phyloP scores from a whole-genome alignment of 2,329 filamentous ascomycete species.

The Drechslerella dactyloides region DNA sequence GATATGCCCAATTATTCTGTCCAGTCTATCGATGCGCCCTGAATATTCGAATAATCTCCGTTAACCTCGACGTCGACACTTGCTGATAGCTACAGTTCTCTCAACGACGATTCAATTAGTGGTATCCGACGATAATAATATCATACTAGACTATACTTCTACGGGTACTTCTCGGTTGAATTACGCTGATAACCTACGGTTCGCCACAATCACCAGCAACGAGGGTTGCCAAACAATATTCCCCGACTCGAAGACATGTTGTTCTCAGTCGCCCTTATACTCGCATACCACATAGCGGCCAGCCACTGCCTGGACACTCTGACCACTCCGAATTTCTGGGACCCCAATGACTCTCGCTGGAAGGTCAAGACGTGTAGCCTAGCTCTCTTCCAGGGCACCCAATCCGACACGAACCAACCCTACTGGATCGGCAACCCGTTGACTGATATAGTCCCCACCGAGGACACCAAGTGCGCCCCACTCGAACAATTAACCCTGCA shows the following conservation, averaged over 20 bases:
- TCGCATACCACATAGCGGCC: background rate
- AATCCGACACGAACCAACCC: constrained; percentile 3
- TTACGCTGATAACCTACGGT: too few species aligned
- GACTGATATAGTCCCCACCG: background rate
- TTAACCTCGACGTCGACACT: too few species aligned
- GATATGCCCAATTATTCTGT: too few species aligned
- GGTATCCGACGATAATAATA: too few species aligned
- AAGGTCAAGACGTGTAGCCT: background rate
- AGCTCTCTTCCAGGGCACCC: background rate
- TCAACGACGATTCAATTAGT: too few species aligned
- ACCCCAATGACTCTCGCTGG: background rate
- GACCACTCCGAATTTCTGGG: background rate
- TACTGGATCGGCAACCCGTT: constrained; percentile 4
- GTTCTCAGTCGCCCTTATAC: background rate
- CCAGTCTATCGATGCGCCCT: too few species aligned
- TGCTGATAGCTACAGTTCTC: too few species aligned
- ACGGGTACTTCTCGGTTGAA: too few species aligned
- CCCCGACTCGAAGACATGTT: background rate
- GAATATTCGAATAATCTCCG: too few species aligned
- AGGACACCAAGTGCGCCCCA: background rate
- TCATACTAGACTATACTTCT: too few species aligned
- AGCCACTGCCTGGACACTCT: background rate
- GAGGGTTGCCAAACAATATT: too few species aligned
- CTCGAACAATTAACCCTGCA: background rate
- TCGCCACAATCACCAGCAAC: too few species aligned